Evolutionary conservation across 2,329 filamentous ascomycete genomes (phyloP).

Genomic region (Scedosporium apiospermum): DNA sequence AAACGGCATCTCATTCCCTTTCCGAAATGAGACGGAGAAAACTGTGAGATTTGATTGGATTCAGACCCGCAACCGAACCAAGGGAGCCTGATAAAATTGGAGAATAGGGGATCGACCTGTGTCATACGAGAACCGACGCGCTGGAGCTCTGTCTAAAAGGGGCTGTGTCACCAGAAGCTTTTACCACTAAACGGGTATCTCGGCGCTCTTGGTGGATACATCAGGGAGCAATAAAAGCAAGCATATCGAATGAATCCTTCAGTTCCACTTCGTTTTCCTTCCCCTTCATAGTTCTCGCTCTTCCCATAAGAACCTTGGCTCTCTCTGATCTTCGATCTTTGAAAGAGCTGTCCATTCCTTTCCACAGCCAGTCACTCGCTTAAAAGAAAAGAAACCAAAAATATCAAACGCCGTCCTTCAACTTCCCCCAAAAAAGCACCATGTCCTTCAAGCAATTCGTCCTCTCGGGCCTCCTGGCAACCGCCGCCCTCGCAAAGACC

Average conservation of each 20-base stretch:
- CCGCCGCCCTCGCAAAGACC: slow-evolving; percentile 30
- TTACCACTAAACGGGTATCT: neutral
- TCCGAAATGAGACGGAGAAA: too few relatives aligned
- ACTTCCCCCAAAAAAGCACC: neutral
- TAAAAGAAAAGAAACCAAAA: neutral
- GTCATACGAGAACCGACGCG: too few relatives aligned
- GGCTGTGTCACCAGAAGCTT: too few relatives aligned
- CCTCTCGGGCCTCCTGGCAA: slow-evolving; percentile 18
- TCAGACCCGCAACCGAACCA: too few relatives aligned
- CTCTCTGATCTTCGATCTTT: neutral
- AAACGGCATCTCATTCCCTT: too few relatives aligned
- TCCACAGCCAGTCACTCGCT: neutral
- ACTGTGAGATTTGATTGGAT: too few relatives aligned
- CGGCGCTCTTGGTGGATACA: neutral
- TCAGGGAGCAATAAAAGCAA: neutral
- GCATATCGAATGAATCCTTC: neutral
- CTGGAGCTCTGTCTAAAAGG: too few relatives aligned
- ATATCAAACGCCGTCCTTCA: neutral
- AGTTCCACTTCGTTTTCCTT: too few relatives aligned
- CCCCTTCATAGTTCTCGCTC: neutral
- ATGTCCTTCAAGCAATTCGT: slow-evolving; percentile 14
- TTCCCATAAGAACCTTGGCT: neutral
- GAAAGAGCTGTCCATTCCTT: neutral
- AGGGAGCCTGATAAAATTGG: too few relatives aligned
- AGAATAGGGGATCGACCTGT: too few relatives aligned